These are phyloP conservation scores for Suillus ampliporus DNA, from an alignment of 768 basidiomycete species.

Conservation along the genomic window DNA sequence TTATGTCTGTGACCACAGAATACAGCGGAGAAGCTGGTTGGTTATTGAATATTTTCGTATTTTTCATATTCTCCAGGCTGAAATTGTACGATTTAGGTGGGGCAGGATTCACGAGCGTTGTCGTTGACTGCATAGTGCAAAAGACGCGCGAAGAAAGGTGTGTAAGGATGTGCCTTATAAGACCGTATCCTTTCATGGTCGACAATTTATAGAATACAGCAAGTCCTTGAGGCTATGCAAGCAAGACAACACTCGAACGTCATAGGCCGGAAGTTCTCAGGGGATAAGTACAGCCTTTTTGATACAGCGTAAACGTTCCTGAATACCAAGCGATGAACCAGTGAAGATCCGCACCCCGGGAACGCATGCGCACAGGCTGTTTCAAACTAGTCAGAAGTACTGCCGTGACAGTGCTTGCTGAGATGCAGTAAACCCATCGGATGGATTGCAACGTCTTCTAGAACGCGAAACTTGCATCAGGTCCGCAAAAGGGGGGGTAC, in stretches of 20 bases:
- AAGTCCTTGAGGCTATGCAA: not conserved
- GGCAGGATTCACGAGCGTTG: not conserved
- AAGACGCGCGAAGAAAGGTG: not conserved
- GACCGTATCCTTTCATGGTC: not conserved
- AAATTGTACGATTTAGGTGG: conserved; percentile 17
- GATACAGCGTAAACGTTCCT: not conserved
- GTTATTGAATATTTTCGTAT: conserved; percentile 18
- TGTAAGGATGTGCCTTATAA: not conserved
- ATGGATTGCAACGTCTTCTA: not conserved
- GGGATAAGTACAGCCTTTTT: not conserved
- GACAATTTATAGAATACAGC: not conserved
- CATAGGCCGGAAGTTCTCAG: not conserved
- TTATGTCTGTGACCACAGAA: conserved; percentile 14
- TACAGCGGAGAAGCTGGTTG: conserved; percentile 16
- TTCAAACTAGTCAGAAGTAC: not conserved
- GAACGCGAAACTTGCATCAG: not conserved
- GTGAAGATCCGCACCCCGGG: not conserved
- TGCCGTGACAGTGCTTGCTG: not conserved
- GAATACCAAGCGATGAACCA: not conserved
- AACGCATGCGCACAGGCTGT: not conserved
- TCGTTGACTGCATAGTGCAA: conserved; percentile 14
- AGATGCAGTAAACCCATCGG: not conserved
- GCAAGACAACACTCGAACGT: not conserved
- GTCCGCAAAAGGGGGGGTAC: no score
- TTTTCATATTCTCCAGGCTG: conserved; percentile 15